Evolutionary conservation across 2,329 filamentous ascomycete species (phyloP).

Genomic region (Aspergillus ustus): DNA sequence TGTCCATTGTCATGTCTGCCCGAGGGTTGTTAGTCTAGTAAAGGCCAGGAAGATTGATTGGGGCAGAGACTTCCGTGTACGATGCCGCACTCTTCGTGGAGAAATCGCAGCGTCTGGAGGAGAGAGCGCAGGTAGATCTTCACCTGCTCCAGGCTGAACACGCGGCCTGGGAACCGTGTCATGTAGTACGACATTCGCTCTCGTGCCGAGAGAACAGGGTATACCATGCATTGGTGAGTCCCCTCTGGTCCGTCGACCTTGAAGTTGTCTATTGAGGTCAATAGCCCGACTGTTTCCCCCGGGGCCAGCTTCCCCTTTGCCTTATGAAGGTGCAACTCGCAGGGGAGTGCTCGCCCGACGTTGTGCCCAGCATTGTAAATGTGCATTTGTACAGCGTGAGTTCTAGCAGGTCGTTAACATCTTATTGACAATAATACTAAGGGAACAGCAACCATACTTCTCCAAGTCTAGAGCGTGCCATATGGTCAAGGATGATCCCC

Average conservation of each 20-base stretch:
- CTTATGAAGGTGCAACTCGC: too few relatives aligned
- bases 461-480: slow-evolving; percentile 37
- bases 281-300: too few relatives aligned
- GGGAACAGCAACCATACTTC: slow-evolving; percentile 25
- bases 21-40: background rate
- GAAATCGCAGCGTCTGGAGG: slow-evolving; percentile 48
- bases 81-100: slow-evolving; percentile 46
- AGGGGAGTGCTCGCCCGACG: too few relatives aligned
- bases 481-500: slow-evolving; percentile 27
- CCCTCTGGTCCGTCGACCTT: slow-evolving; percentile 35
- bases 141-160: slow-evolving; percentile 38
- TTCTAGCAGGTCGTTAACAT: slow-evolving; percentile 30
- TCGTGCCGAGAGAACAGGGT: slow-evolving; percentile 38
- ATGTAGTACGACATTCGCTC: slow-evolving; percentile 44
- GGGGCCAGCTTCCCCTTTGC: too few relatives aligned
- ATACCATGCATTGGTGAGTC: slow-evolving; percentile 43
- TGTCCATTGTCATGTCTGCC: slow-evolving; percentile 48
- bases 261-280: slow-evolving; percentile 40
- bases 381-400: slow-evolving; percentile 29
- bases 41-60: slow-evolving; percentile 15
- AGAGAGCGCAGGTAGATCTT: slow-evolving; percentile 44
- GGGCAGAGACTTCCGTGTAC: slow-evolving; percentile 46
- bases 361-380: slow-evolving; percentile 35
- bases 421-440: slow-evolving; percentile 17
- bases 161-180: slow-evolving; percentile 33